Conservation (phyloP, 768 basidiomycete species). For the Boletus fagicola region DNA sequence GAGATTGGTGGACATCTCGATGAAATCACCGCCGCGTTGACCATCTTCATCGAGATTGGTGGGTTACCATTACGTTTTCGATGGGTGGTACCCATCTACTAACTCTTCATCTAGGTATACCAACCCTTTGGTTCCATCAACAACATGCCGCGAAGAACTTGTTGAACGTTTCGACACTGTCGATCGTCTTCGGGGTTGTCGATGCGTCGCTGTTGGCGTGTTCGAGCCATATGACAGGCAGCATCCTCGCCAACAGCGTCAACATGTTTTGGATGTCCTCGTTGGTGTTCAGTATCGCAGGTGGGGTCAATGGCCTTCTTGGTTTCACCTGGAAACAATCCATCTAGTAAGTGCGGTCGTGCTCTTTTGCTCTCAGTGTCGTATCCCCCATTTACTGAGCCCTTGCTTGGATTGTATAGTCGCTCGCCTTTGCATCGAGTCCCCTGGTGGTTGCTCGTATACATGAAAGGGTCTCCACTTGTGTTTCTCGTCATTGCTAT, state of each 20-base stretch:
- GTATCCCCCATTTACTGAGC: not conserved
- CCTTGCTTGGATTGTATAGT: slow-evolving; percentile 12
- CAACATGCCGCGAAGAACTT: slow-evolving; percentile 47
- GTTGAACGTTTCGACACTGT: slow-evolving; percentile 51
- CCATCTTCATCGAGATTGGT: slow-evolving; percentile 53
- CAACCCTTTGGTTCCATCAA: slow-evolving; percentile 52
- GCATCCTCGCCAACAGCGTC: slow-evolving; percentile 37
- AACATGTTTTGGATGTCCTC: slow-evolving; percentile 56
- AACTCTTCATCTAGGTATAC: slow-evolving; percentile 38
- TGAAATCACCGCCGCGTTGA: slow-evolving; percentile 44
- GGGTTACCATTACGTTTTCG: slow-evolving; percentile 9
- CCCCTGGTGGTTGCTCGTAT: slow-evolving; percentile 61
- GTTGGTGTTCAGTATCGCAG: slow-evolving; percentile 50
- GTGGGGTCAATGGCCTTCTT: slow-evolving; percentile 50
- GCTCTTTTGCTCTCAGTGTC: not conserved
- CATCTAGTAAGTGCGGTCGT: slow-evolving; percentile 41
- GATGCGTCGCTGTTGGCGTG: slow-evolving; percentile 48
- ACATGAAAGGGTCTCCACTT: slow-evolving; percentile 81
- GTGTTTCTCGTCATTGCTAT: slow-evolving; percentile 82
- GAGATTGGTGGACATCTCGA: slow-evolving; percentile 54
- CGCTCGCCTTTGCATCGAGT: slow-evolving; percentile 52
- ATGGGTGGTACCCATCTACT: not conserved
- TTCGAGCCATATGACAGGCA: slow-evolving; percentile 35
- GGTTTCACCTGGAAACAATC: slow-evolving; percentile 56
- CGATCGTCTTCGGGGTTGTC: slow-evolving; percentile 53